phyloP scores from a whole-genome alignment of 345 rosid species.

The Populus nigra region DNA sequence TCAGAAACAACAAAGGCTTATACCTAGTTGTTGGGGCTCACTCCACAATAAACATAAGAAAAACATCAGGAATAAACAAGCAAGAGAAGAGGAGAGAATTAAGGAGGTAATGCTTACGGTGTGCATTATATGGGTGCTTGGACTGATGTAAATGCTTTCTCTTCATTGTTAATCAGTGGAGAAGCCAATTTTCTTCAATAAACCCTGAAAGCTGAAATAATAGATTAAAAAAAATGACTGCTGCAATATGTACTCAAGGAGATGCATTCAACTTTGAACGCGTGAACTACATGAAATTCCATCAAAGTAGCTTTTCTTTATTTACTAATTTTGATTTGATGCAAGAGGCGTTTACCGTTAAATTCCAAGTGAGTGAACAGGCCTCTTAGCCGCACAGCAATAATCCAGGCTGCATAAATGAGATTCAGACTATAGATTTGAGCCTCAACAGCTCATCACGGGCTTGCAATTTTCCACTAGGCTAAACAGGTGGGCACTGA shows the following conservation, averaged over 20 bases:
- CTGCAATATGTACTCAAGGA: background rate
- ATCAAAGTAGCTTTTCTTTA: background rate
- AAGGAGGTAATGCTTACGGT: slow-evolving; percentile 46
- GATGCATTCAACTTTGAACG: background rate
- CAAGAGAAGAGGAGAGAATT: background rate
- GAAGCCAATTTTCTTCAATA: slow-evolving; percentile 1
- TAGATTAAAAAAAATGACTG: background rate
- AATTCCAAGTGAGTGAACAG: background rate
- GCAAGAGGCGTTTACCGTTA: background rate
- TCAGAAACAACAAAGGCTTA: background rate
- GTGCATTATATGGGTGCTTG: slow-evolving; percentile 48
- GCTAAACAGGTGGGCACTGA: background rate
- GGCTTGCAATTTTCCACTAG: background rate
- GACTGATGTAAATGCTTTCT: slow-evolving; percentile 49
- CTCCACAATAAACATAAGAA: background rate
- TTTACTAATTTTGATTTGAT: background rate
- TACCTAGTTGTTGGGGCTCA: background rate
- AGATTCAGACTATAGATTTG: background rate
- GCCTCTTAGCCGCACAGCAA: background rate
- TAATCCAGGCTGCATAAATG: background rate
- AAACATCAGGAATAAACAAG: background rate
- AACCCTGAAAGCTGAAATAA: background rate
- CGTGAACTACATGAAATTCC: background rate
- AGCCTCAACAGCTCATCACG: background rate
- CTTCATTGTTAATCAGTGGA: slow-evolving; percentile 30